These are phyloP conservation scores for Ogataea naganishii DNA, from an alignment of 805 yeast species.

Conservation along the genomic window DNA sequence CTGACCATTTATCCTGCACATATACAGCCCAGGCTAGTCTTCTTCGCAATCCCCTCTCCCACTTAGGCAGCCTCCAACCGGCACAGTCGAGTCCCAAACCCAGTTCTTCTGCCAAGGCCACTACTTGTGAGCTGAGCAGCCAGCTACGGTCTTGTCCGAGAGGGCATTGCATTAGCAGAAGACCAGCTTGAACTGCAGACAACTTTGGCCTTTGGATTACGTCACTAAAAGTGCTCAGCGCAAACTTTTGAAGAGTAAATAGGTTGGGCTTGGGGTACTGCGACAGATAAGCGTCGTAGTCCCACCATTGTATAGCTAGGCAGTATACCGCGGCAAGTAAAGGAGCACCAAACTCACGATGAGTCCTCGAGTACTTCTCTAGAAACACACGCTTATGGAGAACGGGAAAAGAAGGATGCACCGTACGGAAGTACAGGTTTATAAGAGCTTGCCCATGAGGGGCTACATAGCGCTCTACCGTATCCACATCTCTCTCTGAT, in stretches of 20 bases:
- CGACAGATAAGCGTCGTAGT: conserved; percentile 68
- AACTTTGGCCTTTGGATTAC: conserved; percentile 80
- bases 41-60: conserved; percentile 88
- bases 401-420: conserved; percentile 89
- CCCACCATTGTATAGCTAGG: conserved; percentile 93
- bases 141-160: conserved; percentile 58
- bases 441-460: conserved; percentile 84
- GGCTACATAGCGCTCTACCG: conserved; percentile 77
- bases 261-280: conserved; percentile 75
- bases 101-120: conserved; percentile 80
- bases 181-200: conserved; percentile 87
- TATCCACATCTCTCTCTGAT: conserved; percentile 72
- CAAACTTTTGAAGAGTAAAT: conserved; percentile 58
- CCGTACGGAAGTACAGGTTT: conserved; percentile 72
- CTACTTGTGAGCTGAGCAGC: conserved; percentile 81
- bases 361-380: conserved; percentile 86
- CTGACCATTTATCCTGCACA: conserved; percentile 86
- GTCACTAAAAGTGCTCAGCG: conserved; percentile 56
- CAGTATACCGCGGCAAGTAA: conserved; percentile 84
- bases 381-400: conserved; percentile 85
- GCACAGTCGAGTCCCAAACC: conserved; percentile 90
- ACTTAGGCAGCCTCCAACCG: conserved; percentile 85
- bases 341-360: conserved; percentile 87
- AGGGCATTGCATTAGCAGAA: conserved; percentile 63
- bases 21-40: conserved; percentile 95